Conservation (phyloP, 768 basidiomycete species). For the Lenzites betulinus region DNA sequence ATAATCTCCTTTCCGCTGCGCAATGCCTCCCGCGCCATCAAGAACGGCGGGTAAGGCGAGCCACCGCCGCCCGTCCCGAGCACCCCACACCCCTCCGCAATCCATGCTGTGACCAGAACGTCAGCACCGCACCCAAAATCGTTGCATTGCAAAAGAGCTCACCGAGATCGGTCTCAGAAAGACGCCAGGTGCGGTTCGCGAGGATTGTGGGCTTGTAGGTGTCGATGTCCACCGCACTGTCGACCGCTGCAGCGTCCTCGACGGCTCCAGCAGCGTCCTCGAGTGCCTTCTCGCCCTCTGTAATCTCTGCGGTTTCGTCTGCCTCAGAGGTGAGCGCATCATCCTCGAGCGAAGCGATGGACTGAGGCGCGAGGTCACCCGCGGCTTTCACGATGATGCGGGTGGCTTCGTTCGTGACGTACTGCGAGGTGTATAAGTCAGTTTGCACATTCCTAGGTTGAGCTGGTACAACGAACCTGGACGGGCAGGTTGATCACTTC, state of each 20-base stretch:
- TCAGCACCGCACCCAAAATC: too few species aligned
- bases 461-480: constrained; percentile 33
- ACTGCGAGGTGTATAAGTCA: constrained; percentile 30
- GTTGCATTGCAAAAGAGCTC: constrained; percentile 29
- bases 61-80: constrained; percentile 69
- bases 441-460: neutral
- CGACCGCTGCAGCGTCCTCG: neutral
- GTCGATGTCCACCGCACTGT: constrained; percentile 21
- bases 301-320: neutral
- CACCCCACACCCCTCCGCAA: constrained; percentile 63
- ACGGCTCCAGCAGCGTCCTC: neutral
- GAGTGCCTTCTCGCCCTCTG: constrained; percentile 18
- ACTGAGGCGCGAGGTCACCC: constrained; percentile 44
- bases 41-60: constrained; percentile 52
- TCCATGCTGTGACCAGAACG: constrained; percentile 45
- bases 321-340: neutral
- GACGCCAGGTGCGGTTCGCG: constrained; percentile 21
- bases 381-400: constrained; percentile 63
- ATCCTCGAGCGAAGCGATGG: neutral
- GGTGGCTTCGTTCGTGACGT: constrained; percentile 50
- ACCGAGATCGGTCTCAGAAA: constrained; percentile 35
- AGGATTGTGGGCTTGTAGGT: constrained; percentile 27
- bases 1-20: constrained; percentile 42
- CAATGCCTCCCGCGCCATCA: constrained; percentile 54
- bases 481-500: constrained; percentile 59